Base-by-base conservation (phyloP, 2,329 filamentous ascomycete genomes). In the Gliomastix tumulicola region DNA sequence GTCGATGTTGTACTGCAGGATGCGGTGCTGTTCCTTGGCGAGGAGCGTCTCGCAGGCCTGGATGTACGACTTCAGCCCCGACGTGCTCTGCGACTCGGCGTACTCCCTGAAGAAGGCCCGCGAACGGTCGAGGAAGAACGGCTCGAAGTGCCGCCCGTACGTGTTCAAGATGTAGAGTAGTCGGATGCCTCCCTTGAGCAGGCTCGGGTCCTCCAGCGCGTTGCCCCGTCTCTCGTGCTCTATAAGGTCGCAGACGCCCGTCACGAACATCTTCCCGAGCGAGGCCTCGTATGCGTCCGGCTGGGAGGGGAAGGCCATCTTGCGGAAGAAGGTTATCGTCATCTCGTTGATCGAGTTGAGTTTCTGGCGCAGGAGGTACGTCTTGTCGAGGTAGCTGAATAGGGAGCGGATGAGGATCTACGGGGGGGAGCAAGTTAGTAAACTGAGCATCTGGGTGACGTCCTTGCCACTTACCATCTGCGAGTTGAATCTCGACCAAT, bases 331-430 rank as follows among this genome's bases (percentile, higher is more conserved):
- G 12, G 70, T 62, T 38, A 92, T 79, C 6, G 82, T 78, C 66
- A 94, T 80, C 51, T 94, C 87, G 51, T 89, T 84, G 39, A 98
- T 78, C 22, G 84, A 84, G 9, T 73, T 71, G 23, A 74, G 63
- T 17, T 82, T 77, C 32, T 81, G 79, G 39, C 83, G 81, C 3
- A 95, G 68, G 7, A 98, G 71, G 53, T 88, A 96, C 3, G 88
- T 86, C 44, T 92, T 81, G 56, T 98, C 90, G 45, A 98, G 74
- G 53, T 89, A 98, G 63, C 88, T 94, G 62, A 96, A 97, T 27
- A 94, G 84, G 44, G 85, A 90, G 34, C 88, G 79, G 36, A 98
- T 76, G 12, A 82, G 80, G 45, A 80, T 75, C 80, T 88, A 23
- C 17, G 19, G 22, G 17, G 13, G 13, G 10, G 10, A 31, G 13